A percentile compares a stretch with the other conserved stretches of the same genome.
Conservation (phyloP, 2,329 filamentous ascomycete genomes). For the Pseudogymnoascus sp. region DNA sequence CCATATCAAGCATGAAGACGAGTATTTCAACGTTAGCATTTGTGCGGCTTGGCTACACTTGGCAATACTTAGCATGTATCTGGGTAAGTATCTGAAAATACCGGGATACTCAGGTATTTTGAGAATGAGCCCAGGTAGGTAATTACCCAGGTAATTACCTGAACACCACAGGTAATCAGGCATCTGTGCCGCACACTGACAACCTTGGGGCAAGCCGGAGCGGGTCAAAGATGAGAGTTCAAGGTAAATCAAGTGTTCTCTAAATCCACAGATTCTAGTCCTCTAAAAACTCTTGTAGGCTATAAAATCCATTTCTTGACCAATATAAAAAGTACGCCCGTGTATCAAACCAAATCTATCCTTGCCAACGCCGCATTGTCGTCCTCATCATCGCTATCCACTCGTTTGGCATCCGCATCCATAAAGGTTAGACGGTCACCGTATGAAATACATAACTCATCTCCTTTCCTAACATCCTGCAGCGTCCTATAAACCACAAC, state of each 20-base stretch:
- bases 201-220: background rate
- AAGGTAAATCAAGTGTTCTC: background rate
- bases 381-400: constrained; percentile 19
- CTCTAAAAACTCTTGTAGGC: background rate
- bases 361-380: constrained; percentile 23
- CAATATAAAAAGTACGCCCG: background rate
- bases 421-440: constrained; percentile 29
- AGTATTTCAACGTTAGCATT: too few species aligned
- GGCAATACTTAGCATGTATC: too few species aligned
- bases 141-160: too few species aligned
- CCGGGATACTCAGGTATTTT: too few species aligned
- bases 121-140: too few species aligned
- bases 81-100: too few species aligned
- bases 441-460: constrained; percentile 43
- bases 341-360: constrained; percentile 19
- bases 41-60: too few species aligned
- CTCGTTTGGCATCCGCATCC: constrained; percentile 25
- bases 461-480: constrained; percentile 40
- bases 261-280: background rate
- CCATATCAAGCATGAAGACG: too few species aligned
- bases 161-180: too few species aligned
- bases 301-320: background rate
- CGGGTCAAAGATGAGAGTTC: background rate
- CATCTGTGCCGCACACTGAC: too few species aligned
- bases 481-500: constrained; percentile 41